These are phyloP conservation scores for Cryphonectria naterciae DNA, from an alignment of 2,329 filamentous ascomycete species.

Conservation along the genomic window DNA sequence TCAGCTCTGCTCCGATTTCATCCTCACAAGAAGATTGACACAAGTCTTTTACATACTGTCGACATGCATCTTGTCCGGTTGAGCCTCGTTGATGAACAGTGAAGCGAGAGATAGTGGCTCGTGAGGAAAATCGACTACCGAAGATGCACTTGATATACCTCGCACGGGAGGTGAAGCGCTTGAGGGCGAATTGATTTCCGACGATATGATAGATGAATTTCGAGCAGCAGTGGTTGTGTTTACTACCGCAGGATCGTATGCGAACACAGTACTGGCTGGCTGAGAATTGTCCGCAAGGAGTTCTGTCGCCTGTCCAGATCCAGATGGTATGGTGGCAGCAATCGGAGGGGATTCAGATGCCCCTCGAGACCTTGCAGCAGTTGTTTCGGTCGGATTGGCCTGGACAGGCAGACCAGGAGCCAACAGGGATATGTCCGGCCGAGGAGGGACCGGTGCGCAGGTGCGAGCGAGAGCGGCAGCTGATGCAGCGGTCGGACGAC, in stretches of 20 bases:
- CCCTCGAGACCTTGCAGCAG: constrained; percentile 8
- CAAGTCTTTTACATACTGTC: constrained; percentile 40
- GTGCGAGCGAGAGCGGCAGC: background rate
- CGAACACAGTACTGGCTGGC: background rate
- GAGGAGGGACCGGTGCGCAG: background rate
- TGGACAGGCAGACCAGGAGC: background rate
- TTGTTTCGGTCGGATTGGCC: background rate
- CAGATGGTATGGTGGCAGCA: background rate
- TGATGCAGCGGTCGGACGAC: background rate
- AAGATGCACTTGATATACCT: background rate
- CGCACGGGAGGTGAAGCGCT: background rate
- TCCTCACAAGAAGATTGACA: constrained; percentile 17
- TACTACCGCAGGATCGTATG: background rate
- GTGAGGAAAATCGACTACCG: background rate
- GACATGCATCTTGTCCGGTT: constrained; percentile 41
- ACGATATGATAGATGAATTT: background rate
- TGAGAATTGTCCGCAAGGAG: background rate
- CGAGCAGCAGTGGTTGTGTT: background rate
- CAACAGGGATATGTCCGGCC: background rate
- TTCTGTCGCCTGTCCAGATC: background rate
- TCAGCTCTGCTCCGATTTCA: background rate
- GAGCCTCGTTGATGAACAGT: background rate
- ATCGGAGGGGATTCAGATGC: background rate
- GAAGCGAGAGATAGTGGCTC: background rate
- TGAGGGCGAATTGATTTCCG: background rate